Evolutionary conservation across 176 grass and related monocot genomes (phyloP), one percentile per base, ranked within the genome.

Genomic region (Thalia dealbata): DNA sequence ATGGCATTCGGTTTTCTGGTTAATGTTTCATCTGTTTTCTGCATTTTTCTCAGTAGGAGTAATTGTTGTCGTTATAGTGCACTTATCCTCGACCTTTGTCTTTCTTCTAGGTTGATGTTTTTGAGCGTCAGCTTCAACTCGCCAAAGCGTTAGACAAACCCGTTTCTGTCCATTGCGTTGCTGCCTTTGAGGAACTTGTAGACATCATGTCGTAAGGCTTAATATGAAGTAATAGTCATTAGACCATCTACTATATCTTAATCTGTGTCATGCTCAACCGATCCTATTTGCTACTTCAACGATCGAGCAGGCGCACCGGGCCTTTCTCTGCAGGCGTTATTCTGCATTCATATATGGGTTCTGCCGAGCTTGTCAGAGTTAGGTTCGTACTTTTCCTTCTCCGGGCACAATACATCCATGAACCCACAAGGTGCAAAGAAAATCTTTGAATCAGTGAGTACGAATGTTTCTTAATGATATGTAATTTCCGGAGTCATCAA

Each of bases 341-440:
- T 71, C 73, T 97, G 69, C 89, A 91, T 81, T 97, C 89, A 1
- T 92, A 92, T 82, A 10, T 97, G 19, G 93, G 93, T 74, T 92
- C 93, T 86, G 74, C 87, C 60, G 93, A 97, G 79, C 90, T 88
- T 82, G 87, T 92, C 87, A 77, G 90, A 86, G 80, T 71, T 97
- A 18, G 85, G 87, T 35, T 90, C 82, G 18, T 91, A 97, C 51
- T 97, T 97, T 74, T 97, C 87, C 22, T 80, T 92, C 48, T 97
- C 93, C 27, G 93, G 93, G 24, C 82, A 82, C 48, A 73, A 90
- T 50, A 86, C 79, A 52, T 74, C 72, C 73, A 79, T 97, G 93
- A 92, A 92, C 74, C 78, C 62, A 60, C 80, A 74, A 22, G 92
- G 88, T 71, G 87, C 84, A 63, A 97, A 92, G 75, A 22, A 92